Conservation (phyloP, 371 early-diverging fungal species). For the Smittium mucronatum region DNA sequence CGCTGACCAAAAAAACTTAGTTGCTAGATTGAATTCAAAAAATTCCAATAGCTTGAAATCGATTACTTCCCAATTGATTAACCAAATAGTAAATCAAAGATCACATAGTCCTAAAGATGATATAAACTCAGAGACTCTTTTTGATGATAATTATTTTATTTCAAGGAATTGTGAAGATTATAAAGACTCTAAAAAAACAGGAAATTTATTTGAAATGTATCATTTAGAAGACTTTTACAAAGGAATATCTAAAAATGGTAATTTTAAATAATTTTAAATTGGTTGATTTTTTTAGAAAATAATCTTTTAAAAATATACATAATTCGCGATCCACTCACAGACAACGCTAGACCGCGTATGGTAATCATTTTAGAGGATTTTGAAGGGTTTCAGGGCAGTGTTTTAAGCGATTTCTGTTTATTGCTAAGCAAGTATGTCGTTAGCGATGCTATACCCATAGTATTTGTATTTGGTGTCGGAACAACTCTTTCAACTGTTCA, state of each 20-base stretch:
- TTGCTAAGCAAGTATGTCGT: slow-evolving; percentile 53
- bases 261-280: no score
- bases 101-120: no score
- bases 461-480: slow-evolving; percentile 70
- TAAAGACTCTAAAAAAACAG: no score
- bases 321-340: no score
- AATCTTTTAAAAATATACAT: no score
- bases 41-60: neutral
- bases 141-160: no score
- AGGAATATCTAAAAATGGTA: neutral
- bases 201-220: neutral
- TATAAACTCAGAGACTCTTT: no score
- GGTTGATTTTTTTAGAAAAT: no score
- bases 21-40: neutral
- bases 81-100: neutral
- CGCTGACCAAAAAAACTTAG: neutral
- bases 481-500: slow-evolving; percentile 71
- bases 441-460: slow-evolving; percentile 47
- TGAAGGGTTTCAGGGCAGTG: slow-evolving; percentile 59
- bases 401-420: slow-evolving; percentile 59
- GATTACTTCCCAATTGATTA: neutral
- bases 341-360: neutral
- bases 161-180: no score
- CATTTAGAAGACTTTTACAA: neutral
- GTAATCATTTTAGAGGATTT: slow-evolving; percentile 75